Evolutionary conservation across 805 yeast species (phyloP).

Genomic region (Schizosaccharomyces osmophilus): DNA sequence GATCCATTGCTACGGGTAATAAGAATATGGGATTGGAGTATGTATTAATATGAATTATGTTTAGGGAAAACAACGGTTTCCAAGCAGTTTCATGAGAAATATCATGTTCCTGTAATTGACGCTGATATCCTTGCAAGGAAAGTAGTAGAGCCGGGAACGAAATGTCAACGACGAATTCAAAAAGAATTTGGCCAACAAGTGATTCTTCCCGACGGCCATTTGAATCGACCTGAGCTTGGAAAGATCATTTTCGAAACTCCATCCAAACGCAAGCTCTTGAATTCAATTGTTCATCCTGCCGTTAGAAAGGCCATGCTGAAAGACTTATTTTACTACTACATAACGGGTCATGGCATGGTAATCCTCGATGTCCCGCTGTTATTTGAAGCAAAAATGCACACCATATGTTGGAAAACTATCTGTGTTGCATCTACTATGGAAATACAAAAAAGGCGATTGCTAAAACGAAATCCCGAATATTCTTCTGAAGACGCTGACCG

Average conservation of each 20-base stretch:
- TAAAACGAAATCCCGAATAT: slow-evolving; percentile 36
- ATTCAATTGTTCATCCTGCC: slow-evolving; percentile 69
- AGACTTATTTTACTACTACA: slow-evolving; percentile 31
- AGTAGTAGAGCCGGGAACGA: slow-evolving; percentile 57
- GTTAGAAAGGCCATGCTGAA: slow-evolving; percentile 44
- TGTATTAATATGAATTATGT: neutral
- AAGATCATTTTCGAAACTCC: slow-evolving; percentile 37
- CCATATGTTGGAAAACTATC: slow-evolving; percentile 43
- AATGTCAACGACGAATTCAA: slow-evolving; percentile 45
- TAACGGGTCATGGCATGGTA: slow-evolving; percentile 29
- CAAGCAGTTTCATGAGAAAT: slow-evolving; percentile 17
- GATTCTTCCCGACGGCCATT: slow-evolving; percentile 13
- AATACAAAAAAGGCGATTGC: slow-evolving; percentile 37
- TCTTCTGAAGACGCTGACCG: slow-evolving; percentile 39
- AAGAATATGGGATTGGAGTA: neutral
- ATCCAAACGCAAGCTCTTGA: slow-evolving; percentile 30
- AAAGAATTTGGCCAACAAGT: slow-evolving; percentile 30
- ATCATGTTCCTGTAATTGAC: slow-evolving; percentile 43
- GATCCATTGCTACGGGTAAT: slow-evolving; percentile 61
- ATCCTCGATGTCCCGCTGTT: slow-evolving; percentile 74
- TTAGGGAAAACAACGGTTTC: slow-evolving; percentile 80
- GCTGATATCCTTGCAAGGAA: slow-evolving; percentile 78
- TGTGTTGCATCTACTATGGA: slow-evolving; percentile 39
- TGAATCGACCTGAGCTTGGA: slow-evolving; percentile 60
- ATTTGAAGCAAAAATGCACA: slow-evolving; percentile 54